Conservation (phyloP, 345 rosid species). For the Eucalyptus sp. region DNA sequence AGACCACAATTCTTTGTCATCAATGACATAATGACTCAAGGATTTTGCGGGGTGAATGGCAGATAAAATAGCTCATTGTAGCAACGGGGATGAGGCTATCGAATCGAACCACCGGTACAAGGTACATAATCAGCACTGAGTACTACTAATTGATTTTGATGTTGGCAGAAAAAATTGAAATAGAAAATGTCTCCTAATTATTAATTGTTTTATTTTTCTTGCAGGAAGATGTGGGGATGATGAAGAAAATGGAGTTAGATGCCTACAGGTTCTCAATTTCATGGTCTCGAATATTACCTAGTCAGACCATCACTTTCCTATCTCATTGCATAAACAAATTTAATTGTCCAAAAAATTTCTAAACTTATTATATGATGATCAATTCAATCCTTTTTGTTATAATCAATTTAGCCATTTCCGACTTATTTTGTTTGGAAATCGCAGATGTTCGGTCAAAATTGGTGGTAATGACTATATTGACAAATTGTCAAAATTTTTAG, state of each 20-base stretch:
- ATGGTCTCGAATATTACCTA: conserved; percentile 25
- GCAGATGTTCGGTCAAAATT: no score
- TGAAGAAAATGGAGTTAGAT: conserved; percentile 25
- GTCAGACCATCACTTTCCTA: not conserved
- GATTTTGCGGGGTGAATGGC: not conserved
- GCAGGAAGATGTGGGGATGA: conserved; percentile 13
- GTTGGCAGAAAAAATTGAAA: not conserved
- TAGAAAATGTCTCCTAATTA: not conserved
- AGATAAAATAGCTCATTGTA: conserved; percentile 24
- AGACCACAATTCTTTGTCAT: not conserved
- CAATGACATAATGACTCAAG: no score
- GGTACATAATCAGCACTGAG: conserved; percentile 1
- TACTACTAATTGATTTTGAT: not conserved
- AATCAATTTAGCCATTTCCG: no score
- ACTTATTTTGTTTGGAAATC: no score
- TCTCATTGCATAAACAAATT: not conserved
- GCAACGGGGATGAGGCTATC: conserved; percentile 40
- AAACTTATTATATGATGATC: no score
- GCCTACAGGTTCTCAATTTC: conserved; percentile 26
- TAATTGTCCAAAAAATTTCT: no score
- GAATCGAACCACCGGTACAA: conserved; percentile 44
- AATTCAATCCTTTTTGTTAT: no score
- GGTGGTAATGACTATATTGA: no score
- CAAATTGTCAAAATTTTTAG: no score
- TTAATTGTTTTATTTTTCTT: not conserved